These are phyloP conservation scores for Knoxdaviesia capensis DNA, from an alignment of 2,329 filamentous ascomycete genomes.

Conservation along the genomic window DNA sequence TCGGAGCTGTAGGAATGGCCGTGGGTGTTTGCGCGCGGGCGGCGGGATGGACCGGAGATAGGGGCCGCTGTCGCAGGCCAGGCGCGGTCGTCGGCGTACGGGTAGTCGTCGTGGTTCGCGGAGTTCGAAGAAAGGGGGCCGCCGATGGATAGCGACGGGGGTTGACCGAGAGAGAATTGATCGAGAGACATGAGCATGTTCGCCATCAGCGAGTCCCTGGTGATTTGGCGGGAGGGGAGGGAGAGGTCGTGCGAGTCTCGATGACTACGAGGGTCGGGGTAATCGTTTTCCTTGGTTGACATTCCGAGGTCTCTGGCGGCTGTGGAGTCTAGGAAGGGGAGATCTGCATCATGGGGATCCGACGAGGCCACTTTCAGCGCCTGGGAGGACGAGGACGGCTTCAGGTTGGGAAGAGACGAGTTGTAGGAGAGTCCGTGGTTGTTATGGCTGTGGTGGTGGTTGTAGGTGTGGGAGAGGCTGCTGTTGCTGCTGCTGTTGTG, in stretches of 20 bases:
- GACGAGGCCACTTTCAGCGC: not conserved
- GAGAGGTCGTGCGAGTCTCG: constrained; percentile 73
- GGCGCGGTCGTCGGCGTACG: constrained; percentile 4
- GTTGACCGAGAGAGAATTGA: constrained; percentile 41
- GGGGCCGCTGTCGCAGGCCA: constrained; percentile 5
- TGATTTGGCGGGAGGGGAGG: constrained; percentile 53
- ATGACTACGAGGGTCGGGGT: constrained; percentile 8
- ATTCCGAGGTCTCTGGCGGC: constrained; percentile 13
- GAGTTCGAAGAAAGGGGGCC: constrained; percentile 1
- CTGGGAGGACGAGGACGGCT: not conserved
- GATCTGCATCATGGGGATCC: constrained; percentile 10
- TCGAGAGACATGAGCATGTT: constrained; percentile 92
- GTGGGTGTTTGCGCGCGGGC: constrained; percentile 16
- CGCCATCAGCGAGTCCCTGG: constrained; percentile 78
- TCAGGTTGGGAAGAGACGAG: not conserved
- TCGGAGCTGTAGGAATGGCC: constrained; percentile 42
- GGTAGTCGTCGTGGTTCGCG: not conserved
- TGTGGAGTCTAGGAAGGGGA: constrained; percentile 18
- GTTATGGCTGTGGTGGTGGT: not conserved
- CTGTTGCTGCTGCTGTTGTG: too few species aligned
- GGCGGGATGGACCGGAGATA: not conserved
- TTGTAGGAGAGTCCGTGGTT: not conserved
- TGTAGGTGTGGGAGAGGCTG: not conserved
- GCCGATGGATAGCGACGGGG: constrained; percentile 6
- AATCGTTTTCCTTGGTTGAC: constrained; percentile 12